These are phyloP conservation scores for Penicillium sp. DNA, from an alignment of 2,329 filamentous ascomycete genomes.

Conservation along the genomic window DNA sequence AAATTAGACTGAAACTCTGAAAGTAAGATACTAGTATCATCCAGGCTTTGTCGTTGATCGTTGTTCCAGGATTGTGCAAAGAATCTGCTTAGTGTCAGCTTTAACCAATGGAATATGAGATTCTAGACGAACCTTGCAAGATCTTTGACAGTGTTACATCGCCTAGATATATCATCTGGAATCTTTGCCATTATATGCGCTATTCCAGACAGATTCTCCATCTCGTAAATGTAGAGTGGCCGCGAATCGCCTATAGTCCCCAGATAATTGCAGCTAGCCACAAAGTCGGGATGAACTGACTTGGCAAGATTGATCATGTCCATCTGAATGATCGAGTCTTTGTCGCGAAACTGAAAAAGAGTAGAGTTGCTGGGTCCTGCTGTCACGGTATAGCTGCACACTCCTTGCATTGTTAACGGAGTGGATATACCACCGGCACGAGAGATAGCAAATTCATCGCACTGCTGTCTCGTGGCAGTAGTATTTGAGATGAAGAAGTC, in stretches of 20 bases:
- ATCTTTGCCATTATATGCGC: conserved; percentile 12
- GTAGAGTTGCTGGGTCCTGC: conserved; percentile 8
- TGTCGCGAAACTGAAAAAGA: conserved; percentile 11
- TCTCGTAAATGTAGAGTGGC: conserved; percentile 16
- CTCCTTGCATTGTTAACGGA: conserved; percentile 11
- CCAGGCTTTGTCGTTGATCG: conserved; percentile 2
- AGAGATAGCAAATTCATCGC: conserved; percentile 9
- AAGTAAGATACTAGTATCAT: conserved; percentile 5
- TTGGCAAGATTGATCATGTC: conserved; percentile 6
- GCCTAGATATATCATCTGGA: conserved; percentile 10
- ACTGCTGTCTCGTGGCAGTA: conserved; percentile 11
- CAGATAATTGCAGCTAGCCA: conserved; percentile 15
- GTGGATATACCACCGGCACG: conserved; percentile 4
- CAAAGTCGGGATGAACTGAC: conserved; percentile 9
- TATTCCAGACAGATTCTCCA: conserved; percentile 13
- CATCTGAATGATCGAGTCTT: conserved; percentile 9
- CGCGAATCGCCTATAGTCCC: conserved; percentile 12
- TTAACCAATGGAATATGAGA: too few species aligned
- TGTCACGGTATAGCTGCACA: conserved; percentile 12
- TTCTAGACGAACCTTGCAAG: conserved; percentile 19
- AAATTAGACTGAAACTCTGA: conserved; percentile 7
- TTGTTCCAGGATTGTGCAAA: conserved; percentile 18
- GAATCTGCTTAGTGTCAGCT: too few species aligned
- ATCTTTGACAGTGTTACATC: conserved; percentile 12
- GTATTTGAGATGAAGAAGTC: conserved; percentile 12